Evolutionary conservation across 495 filamentous ascomycete genomes (phyloP).

Genomic region (Lepraria neglecta): DNA sequence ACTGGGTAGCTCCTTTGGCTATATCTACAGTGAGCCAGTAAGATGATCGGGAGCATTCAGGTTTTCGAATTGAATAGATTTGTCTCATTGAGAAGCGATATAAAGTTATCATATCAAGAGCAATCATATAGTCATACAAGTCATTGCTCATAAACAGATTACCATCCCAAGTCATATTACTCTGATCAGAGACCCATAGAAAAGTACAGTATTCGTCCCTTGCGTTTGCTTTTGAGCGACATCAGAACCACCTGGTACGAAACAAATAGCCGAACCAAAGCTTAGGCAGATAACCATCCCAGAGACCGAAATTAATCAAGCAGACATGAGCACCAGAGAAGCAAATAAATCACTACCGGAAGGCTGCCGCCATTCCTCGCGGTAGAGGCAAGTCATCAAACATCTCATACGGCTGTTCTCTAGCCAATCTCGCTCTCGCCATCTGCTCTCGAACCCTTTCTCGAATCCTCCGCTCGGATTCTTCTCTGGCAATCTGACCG

Average conservation of each 20-base stretch:
- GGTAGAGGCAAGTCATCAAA: neutral
- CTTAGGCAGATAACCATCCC: too few species aligned
- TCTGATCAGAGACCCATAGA: neutral
- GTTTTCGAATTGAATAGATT: neutral
- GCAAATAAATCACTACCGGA: neutral
- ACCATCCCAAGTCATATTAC: neutral
- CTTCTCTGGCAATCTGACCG: neutral
- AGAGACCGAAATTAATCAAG: neutral
- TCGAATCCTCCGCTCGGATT: neutral
- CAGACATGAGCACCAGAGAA: neutral
- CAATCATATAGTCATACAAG: neutral
- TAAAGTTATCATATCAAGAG: constrained; percentile 3
- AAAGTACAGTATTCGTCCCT: neutral
- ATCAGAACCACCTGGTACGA: neutral
- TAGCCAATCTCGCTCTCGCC: neutral
- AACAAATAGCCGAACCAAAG: constrained; percentile 1
- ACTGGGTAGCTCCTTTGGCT: too few species aligned
- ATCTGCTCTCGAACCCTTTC: constrained; percentile 1
- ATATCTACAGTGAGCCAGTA: neutral
- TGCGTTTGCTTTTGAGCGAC: constrained; percentile 4
- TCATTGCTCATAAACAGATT: constrained; percentile 12
- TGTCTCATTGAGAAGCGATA: constrained; percentile 2
- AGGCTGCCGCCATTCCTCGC: neutral
- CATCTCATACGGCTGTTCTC: neutral
- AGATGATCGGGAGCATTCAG: neutral